Conservation (phyloP, 768 basidiomycete genomes). For the Boletellus sp. region DNA sequence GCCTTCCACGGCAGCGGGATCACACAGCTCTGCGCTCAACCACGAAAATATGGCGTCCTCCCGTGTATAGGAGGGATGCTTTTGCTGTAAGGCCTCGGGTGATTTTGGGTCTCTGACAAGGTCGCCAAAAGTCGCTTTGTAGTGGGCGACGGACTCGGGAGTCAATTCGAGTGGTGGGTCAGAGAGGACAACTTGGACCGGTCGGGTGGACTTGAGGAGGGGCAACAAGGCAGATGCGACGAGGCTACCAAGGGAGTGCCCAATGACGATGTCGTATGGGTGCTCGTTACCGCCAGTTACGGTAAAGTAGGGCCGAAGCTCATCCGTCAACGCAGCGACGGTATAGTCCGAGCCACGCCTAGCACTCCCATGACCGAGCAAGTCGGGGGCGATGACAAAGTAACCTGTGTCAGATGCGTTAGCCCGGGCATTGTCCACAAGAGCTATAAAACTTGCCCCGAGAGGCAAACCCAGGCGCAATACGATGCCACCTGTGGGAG, state of each 20-base stretch:
- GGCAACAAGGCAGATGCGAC: constrained; percentile 6
- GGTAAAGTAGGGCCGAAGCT: constrained; percentile 11
- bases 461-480: constrained; percentile 15
- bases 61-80: background rate
- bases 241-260: constrained; percentile 21
- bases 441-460: constrained; percentile 6
- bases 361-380: constrained; percentile 21
- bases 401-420: constrained; percentile 10
- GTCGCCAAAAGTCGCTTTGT: background rate
- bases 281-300: background rate
- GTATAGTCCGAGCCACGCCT: background rate
- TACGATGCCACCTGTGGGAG: constrained; percentile 15
- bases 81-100: background rate
- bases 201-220: constrained; percentile 7
- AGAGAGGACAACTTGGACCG: constrained; percentile 14
- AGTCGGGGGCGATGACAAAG: constrained; percentile 21
- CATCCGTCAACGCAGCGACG: background rate
- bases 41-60: constrained; percentile 1
- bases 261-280: constrained; percentile 8
- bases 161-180: constrained; percentile 15
- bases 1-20: constrained; percentile 4
- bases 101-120: background rate
- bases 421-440: background rate
- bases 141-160: background rate
- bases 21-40: constrained; percentile 1